phyloP scores from a whole-genome alignment of 306 rosid genomes.

The Cicer bijugum region DNA sequence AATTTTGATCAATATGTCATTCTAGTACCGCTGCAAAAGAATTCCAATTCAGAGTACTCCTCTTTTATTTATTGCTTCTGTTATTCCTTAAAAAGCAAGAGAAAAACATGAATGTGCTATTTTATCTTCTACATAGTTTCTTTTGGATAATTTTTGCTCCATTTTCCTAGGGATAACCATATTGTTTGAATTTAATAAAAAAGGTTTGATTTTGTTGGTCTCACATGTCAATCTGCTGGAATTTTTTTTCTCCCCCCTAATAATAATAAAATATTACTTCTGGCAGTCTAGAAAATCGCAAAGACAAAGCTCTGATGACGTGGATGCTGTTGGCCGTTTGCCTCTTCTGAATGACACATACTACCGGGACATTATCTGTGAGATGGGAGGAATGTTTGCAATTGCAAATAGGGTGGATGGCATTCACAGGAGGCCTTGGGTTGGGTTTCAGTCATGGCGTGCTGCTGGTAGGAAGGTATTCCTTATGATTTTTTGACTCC shows the following conservation, averaged over 20 bases:
- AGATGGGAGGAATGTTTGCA: constrained; percentile 95
- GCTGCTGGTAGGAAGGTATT: constrained; percentile 99
- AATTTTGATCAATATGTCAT: constrained; percentile 34
- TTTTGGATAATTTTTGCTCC: constrained; percentile 37
- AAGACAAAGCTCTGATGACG: constrained; percentile 91
- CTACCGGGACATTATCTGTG: constrained; percentile 79
- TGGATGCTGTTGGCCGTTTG: constrained; percentile 79
- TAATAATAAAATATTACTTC: constrained; percentile 38
- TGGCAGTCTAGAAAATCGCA: constrained; percentile 78
- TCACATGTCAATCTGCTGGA: constrained; percentile 29
- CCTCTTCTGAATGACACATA: constrained; percentile 74
- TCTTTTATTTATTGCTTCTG: constrained; percentile 39
- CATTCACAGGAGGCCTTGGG: constrained; percentile 93
- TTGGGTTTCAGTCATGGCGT: constrained; percentile 98
- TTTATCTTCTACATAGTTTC: constrained; percentile 22
- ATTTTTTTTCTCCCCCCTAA: constrained; percentile 3
- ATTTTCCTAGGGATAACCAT: constrained; percentile 32
- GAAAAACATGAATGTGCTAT: constrained; percentile 18
- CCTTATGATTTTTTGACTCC: constrained; percentile 38
- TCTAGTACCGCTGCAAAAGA: constrained; percentile 11
- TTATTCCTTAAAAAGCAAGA: constrained; percentile 12
- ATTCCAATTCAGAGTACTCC: constrained; percentile 24
- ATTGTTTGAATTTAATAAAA: constrained; percentile 31
- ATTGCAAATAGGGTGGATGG: constrained; percentile 84
- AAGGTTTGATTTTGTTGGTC: constrained; percentile 27